Conservation (phyloP, 2,329 filamentous ascomycete genomes). For the Karstenula rhodostoma region DNA sequence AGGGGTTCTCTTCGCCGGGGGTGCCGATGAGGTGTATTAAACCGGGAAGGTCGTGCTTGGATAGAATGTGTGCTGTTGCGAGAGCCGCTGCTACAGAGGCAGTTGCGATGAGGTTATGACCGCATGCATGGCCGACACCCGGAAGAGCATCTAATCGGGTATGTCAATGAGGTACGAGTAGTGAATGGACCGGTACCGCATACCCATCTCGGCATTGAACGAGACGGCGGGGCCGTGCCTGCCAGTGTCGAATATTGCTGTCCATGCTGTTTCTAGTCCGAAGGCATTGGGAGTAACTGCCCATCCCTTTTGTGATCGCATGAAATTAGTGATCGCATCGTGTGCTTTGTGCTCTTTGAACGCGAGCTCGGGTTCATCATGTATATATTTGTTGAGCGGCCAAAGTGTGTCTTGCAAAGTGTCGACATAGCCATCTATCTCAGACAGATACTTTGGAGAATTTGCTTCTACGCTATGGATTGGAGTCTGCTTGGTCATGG, state of each 20-base stretch:
- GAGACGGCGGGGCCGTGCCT: constrained; percentile 56
- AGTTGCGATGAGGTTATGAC: constrained; percentile 56
- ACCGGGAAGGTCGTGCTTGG: constrained; percentile 52
- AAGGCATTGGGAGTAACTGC: constrained; percentile 62
- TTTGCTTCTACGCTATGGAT: background rate
- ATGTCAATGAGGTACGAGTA: constrained; percentile 6
- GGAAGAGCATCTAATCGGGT: constrained; percentile 47
- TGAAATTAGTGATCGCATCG: constrained; percentile 28
- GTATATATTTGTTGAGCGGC: constrained; percentile 29
- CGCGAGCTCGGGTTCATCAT: constrained; percentile 31
- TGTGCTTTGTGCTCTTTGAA: constrained; percentile 34
- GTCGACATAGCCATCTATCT: constrained; percentile 18
- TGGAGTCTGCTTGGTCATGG: background rate
- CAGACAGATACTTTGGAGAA: constrained; percentile 12
- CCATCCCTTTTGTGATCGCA: constrained; percentile 55
- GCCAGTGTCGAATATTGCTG: constrained; percentile 59
- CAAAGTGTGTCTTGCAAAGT: constrained; percentile 47
- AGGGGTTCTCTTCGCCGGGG: constrained; percentile 60
- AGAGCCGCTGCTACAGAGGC: constrained; percentile 51
- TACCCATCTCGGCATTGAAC: constrained; percentile 53
- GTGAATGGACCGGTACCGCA: background rate
- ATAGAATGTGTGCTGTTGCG: constrained; percentile 56
- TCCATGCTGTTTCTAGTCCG: constrained; percentile 62
- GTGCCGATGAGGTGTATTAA: constrained; percentile 61
- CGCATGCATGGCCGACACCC: constrained; percentile 55